These are phyloP conservation scores for Lecanicillium sp. DNA, from an alignment of 2,329 filamentous ascomycete genomes.

Conservation along the genomic window DNA sequence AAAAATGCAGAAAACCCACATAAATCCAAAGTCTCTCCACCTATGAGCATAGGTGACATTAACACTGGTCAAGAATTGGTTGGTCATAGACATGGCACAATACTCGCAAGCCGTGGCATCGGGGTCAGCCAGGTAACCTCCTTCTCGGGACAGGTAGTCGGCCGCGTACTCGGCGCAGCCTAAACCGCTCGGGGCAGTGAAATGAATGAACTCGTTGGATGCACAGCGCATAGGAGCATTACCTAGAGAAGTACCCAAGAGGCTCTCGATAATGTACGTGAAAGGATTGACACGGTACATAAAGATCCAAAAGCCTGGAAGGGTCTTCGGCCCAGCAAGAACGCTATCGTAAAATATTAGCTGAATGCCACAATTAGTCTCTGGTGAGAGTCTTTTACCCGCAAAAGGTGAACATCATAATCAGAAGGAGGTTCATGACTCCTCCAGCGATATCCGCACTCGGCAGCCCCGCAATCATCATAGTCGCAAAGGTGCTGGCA, in stretches of 20 bases:
- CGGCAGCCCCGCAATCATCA: too few species aligned
- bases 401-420: too few species aligned
- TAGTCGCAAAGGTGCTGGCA: too few species aligned
- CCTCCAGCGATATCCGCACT: too few species aligned
- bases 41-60: constrained; percentile 38
- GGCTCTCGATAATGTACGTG: constrained; percentile 62
- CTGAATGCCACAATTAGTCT: too few species aligned
- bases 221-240: constrained; percentile 54
- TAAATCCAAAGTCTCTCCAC: constrained; percentile 51
- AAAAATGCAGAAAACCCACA: constrained; percentile 47
- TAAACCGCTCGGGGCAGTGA: constrained; percentile 48
- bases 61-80: constrained; percentile 11
- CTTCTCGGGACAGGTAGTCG: constrained; percentile 32
- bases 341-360: too few species aligned
- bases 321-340: constrained; percentile 47
- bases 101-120: neutral
- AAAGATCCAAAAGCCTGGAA: constrained; percentile 73
- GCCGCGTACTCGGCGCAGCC: constrained; percentile 48
- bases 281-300: constrained; percentile 69
- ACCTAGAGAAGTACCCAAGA: constrained; percentile 57
- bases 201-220: constrained; percentile 53
- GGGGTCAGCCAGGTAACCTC: constrained; percentile 34
- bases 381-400: too few species aligned
- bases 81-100: neutral
- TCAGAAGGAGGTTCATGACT: too few species aligned